Conservation (phyloP, 2,329 filamentous ascomycete genomes). For the Ophiostoma perfectum region DNA sequence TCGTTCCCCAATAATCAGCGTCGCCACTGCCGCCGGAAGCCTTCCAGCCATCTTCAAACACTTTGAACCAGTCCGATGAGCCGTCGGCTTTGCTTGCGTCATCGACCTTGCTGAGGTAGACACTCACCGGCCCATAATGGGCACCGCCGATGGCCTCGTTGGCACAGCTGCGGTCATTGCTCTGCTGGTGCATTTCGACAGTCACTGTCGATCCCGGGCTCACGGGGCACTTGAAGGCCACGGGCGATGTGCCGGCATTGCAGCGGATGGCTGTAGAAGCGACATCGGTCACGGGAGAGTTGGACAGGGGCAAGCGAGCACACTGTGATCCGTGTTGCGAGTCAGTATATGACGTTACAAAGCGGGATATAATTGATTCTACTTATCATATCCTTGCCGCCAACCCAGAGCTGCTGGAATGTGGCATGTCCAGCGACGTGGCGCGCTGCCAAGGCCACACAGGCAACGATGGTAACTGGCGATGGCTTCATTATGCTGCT, state of each 20-base stretch:
- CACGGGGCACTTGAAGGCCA: constrained; percentile 42
- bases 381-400: constrained; percentile 39
- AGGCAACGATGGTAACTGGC: neutral
- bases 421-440: constrained; percentile 45
- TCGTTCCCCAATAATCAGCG: constrained; percentile 43
- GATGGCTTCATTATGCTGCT: neutral
- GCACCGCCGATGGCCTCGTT: constrained; percentile 48
- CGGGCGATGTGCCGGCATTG: constrained; percentile 37
- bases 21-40: constrained; percentile 35
- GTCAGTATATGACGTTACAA: constrained; percentile 33
- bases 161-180: constrained; percentile 39
- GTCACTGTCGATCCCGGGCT: constrained; percentile 46
- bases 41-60: constrained; percentile 3
- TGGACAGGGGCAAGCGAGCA: constrained; percentile 45
- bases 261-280: constrained; percentile 41
- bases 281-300: constrained; percentile 47
- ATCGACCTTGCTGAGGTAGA: constrained; percentile 45
- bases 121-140: constrained; percentile 47
- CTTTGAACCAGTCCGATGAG: neutral
- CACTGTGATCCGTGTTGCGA: neutral
- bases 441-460: constrained; percentile 27
- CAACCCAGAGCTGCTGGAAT: constrained; percentile 48
- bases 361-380: constrained; percentile 15
- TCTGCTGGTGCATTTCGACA: constrained; percentile 52
- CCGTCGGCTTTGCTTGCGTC: constrained; percentile 31